phyloP scores from a whole-genome alignment of 768 basidiomycete genomes.

The Termitomyces titanicus region DNA sequence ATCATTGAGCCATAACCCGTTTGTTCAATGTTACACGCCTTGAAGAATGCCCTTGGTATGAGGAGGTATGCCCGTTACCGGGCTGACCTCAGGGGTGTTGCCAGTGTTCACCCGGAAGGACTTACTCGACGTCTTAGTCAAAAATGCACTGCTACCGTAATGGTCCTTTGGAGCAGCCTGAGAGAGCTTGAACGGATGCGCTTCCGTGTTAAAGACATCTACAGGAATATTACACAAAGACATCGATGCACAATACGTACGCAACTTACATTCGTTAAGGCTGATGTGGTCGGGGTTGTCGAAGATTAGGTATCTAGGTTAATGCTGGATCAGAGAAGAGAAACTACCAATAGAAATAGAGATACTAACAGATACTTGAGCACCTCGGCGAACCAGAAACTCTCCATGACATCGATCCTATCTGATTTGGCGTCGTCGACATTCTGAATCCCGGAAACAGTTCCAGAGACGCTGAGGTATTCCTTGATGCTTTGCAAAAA shows the following conservation, averaged over 20 bases:
- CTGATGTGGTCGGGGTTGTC: constrained; percentile 63
- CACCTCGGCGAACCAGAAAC: constrained; percentile 73
- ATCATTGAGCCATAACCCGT: not conserved
- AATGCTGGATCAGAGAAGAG: not conserved
- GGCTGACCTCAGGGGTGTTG: constrained; percentile 23
- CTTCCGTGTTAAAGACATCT: constrained; percentile 72
- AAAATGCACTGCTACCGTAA: constrained; percentile 26
- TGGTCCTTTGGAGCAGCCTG: constrained; percentile 26
- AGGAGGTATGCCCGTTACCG: constrained; percentile 15
- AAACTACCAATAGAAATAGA: not conserved
- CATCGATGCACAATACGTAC: not conserved
- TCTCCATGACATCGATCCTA: constrained; percentile 58
- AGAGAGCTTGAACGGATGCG: constrained; percentile 62
- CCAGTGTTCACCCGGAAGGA: constrained; percentile 11
- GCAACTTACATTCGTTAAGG: constrained; percentile 56
- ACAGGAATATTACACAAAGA: not conserved
- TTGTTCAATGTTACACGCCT: not conserved
- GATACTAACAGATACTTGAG: constrained; percentile 63
- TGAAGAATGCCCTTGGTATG: constrained; percentile 7
- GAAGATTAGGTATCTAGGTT: constrained; percentile 64
- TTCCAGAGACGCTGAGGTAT: constrained; percentile 36
- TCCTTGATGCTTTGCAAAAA: constrained; percentile 59
- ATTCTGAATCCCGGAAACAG: constrained; percentile 54
- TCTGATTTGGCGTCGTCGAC: constrained; percentile 42
- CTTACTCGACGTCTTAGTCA: constrained; percentile 4